Evolutionary conservation across 257 asterid genomes (phyloP), one percentile per base, ranked within the genome.

Genomic region (Buddleja alternifolia): DNA sequence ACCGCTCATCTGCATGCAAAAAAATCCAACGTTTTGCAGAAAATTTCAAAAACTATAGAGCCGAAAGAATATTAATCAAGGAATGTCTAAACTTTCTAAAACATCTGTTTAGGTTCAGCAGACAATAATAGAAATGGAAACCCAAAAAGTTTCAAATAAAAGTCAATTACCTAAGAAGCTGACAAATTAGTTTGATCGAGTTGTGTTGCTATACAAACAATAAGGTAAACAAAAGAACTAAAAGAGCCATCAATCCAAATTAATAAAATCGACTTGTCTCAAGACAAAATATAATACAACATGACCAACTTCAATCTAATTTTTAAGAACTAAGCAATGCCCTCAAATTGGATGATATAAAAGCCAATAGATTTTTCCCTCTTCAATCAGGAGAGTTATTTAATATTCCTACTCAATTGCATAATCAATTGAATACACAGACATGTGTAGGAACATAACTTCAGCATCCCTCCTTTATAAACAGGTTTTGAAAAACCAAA

Each of bases 1-100:
- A 86, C 50, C 99, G 96, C 81, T 91, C 96, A 77, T 93, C 99
- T 93, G 87, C 79, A 79, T 17, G 75, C 58, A 78, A 67, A 59
- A 66, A 45, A 66, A 70, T 29, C 24, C 51, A 61, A 65, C 32
- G 32, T 40, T 58, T 37, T 39, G 11, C 44, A 61, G 14, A 55
- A 23, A 65, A 32, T 24, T 67, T 67, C 55, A 68, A 40, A 67
- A 72, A 4, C 40, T 41, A 47, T 10, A 36, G 69, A 34, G 59
- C 20, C 53, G 21, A 19, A 60, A 70, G 37, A 47, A 1, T 39
- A 57, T 68, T 10, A 32, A 63, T 32, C 44, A 51, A 34, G 32
- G 61, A 55, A 14, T 40, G 15, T 46, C 2, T 20, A 50, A 32
- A 77, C 57, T 50, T 48, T 57, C 25, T 67, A 44, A 60, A 48